A percentile compares a stretch with the other conserved stretches of the same genome.
Evolutionary conservation across 2,329 filamentous ascomycete genomes (phyloP).

Genomic region (Neofusicoccum kwambonambiense): DNA sequence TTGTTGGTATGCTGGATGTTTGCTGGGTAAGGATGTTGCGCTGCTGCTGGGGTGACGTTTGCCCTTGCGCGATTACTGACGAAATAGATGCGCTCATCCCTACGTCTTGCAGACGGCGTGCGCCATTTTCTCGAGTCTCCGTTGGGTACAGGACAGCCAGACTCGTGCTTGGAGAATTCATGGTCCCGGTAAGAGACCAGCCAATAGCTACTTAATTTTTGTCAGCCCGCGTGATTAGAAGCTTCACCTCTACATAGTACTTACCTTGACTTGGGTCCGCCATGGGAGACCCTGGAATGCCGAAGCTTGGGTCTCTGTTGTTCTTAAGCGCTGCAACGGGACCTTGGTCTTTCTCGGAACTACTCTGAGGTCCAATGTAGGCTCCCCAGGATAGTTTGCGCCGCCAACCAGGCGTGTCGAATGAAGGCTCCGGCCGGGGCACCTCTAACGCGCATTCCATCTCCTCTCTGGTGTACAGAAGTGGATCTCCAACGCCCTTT

Average conservation of each 20-base stretch:
- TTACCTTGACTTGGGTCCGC: constrained; percentile 53
- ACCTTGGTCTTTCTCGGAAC: constrained; percentile 24
- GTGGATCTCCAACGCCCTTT: constrained; percentile 77
- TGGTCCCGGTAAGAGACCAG: constrained; percentile 84
- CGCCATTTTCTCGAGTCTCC: constrained; percentile 28
- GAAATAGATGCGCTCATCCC: constrained; percentile 27
- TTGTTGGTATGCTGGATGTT: constrained; percentile 24
- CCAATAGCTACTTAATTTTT: constrained; percentile 59
- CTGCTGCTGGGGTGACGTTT: constrained; percentile 24
- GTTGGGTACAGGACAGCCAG: constrained; percentile 77
- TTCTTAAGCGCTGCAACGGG: constrained; percentile 33
- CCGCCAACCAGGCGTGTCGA: constrained; percentile 53
- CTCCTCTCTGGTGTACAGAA: constrained; percentile 68
- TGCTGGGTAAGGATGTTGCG: constrained; percentile 24
- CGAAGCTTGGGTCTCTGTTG: constrained; percentile 26
- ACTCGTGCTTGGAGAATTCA: constrained; percentile 80
- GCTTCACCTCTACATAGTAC: not conserved
- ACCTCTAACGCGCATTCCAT: constrained; percentile 68
- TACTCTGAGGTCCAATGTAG: constrained; percentile 24
- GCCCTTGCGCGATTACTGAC: constrained; percentile 27
- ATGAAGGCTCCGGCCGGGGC: constrained; percentile 49
- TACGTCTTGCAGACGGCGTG: not conserved
- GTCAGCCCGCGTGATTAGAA: constrained; percentile 26
- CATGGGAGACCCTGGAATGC: constrained; percentile 45
- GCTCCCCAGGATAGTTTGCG: constrained; percentile 46